Evolutionary conservation across 2,329 filamentous ascomycete species (phyloP).

Genomic region (Fusarium palustre): DNA sequence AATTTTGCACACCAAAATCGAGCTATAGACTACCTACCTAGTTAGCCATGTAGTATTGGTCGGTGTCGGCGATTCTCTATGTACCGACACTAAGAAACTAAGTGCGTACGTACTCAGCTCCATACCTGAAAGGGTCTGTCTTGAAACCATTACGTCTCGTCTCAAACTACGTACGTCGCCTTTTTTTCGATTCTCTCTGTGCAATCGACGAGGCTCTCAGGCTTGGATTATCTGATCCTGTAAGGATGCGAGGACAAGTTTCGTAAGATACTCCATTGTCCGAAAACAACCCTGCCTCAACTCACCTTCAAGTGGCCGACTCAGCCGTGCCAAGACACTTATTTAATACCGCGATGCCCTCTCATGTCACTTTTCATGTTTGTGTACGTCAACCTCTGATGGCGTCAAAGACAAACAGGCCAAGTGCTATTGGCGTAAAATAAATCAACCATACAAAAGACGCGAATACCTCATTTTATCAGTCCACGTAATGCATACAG

Average conservation of each 20-base stretch:
- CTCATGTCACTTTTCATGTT: constrained; percentile 2
- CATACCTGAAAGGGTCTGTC: constrained; percentile 19
- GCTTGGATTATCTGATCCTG: constrained; percentile 13
- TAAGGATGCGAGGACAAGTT: background rate
- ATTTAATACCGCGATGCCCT: constrained; percentile 7
- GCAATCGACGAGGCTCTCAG: background rate
- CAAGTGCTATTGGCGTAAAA: constrained; percentile 27
- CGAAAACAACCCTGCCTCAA: constrained; percentile 18
- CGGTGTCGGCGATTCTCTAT: background rate
- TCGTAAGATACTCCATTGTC: constrained; percentile 19
- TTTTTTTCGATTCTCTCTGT: background rate
- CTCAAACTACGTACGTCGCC: constrained; percentile 19
- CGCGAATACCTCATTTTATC: constrained; percentile 30
- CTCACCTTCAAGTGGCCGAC: constrained; percentile 14
- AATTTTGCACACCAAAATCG: constrained; percentile 5
- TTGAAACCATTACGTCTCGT: constrained; percentile 35
- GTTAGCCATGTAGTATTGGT: background rate
- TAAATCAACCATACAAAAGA: constrained; percentile 3
- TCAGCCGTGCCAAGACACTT: constrained; percentile 31
- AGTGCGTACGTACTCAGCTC: constrained; percentile 29
- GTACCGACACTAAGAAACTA: constrained; percentile 2
- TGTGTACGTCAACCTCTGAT: constrained; percentile 16
- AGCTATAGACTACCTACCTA: background rate
- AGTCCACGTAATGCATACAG: constrained; percentile 31
- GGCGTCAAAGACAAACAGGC: constrained; percentile 8